Evolutionary conservation across 345 rosid genomes (phyloP).

Genomic region (Linum lewisii): DNA sequence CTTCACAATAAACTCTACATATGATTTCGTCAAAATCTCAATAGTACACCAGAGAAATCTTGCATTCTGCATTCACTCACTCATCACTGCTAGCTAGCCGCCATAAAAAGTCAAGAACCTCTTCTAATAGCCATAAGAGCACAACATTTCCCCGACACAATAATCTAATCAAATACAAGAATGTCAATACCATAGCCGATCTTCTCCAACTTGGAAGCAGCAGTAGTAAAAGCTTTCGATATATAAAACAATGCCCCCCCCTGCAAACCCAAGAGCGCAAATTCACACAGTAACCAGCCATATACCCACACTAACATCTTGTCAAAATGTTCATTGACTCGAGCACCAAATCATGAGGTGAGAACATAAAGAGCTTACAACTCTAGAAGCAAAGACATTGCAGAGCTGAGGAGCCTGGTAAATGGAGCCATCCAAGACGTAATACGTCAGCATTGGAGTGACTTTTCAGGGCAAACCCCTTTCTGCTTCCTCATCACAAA

Average conservation of each 20-base stretch:
- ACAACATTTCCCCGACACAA: not conserved
- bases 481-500: slow-evolving; percentile 84
- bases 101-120: no score
- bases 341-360: not conserved
- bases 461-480: slow-evolving; percentile 89
- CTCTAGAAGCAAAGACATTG: slow-evolving; percentile 80
- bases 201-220: slow-evolving; percentile 88
- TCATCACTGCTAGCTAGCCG: no score
- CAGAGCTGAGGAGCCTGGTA: slow-evolving; percentile 89
- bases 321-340: not conserved
- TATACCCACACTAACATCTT: no score
- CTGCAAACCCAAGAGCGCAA: slow-evolving; percentile 25
- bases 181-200: slow-evolving; percentile 65
- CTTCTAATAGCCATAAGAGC: not conserved
- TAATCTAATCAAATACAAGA: not conserved
- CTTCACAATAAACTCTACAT: no score
- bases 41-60: no score
- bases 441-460: slow-evolving; percentile 70
- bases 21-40: no score
- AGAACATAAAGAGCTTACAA: slow-evolving; percentile 38
- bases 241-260: slow-evolving; percentile 65
- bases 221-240: slow-evolving; percentile 76
- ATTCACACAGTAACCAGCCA: slow-evolving; percentile 2
- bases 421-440: slow-evolving; percentile 78
- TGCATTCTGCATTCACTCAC: no score